phyloP scores from a whole-genome alignment of 805 yeast genomes.

The Myxozyma neotropica region DNA sequence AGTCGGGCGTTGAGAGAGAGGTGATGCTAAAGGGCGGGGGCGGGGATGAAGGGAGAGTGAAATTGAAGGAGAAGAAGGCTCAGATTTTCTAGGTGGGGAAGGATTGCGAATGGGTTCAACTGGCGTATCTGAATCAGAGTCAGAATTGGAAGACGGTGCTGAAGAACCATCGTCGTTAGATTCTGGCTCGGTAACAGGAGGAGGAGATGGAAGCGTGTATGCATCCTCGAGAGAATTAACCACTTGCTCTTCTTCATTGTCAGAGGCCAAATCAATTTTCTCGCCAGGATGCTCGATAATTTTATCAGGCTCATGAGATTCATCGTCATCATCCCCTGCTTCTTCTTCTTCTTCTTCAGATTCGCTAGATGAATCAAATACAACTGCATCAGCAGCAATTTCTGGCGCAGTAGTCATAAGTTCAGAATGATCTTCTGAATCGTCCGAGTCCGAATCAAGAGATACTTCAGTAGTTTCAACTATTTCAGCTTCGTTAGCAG shows the following conservation, averaged over 20 bases:
- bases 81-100: too few species aligned
- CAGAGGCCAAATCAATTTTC: not conserved
- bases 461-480: too few species aligned
- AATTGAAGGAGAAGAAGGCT: not conserved
- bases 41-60: not conserved
- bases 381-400: not conserved
- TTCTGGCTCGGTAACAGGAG: too few species aligned
- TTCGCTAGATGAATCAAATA: not conserved
- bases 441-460: too few species aligned
- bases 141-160: not conserved
- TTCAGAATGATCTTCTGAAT: not conserved
- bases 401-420: not conserved
- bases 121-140: not conserved
- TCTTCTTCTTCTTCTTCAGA: not conserved
- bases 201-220: too few species aligned
- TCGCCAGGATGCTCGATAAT: conserved; percentile 1
- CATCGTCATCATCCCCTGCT: not conserved
- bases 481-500: too few species aligned
- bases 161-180: too few species aligned
- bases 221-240: too few species aligned
- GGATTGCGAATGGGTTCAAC: too few species aligned
- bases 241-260: not conserved
- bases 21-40: not conserved
- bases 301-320: conserved; percentile 5
- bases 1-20: conserved; percentile 1